Conservation (phyloP, 2,329 filamentous ascomycete genomes). For the Monilinia fructigena region DNA sequence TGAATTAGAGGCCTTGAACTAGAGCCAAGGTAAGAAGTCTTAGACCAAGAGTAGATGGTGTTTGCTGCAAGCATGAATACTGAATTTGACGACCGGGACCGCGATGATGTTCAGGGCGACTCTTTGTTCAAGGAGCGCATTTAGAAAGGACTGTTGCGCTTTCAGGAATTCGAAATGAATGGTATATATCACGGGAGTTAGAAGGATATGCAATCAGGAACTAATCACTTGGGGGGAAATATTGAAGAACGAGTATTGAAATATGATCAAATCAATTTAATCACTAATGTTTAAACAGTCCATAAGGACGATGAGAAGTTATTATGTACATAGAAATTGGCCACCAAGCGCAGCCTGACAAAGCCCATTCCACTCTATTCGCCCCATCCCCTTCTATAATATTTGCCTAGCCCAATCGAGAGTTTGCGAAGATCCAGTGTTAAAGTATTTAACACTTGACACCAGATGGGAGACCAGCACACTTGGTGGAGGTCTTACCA, state of each 20-base stretch:
- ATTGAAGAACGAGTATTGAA: neutral
- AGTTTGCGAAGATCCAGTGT: neutral
- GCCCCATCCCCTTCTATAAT: neutral
- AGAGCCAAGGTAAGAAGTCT: no score
- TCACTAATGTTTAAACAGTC: constrained; percentile 10
- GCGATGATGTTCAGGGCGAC: no score
- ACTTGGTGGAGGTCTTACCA: constrained; percentile 47
- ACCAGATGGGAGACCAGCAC: constrained; percentile 41
- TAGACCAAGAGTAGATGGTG: no score
- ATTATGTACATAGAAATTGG: constrained; percentile 12
- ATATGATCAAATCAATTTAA: constrained; percentile 8
- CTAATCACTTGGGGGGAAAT: neutral
- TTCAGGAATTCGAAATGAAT: no score
- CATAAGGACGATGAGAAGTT: neutral
- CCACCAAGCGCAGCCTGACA: neutral
- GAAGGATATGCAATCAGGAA: neutral
- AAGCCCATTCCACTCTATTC: neutral
- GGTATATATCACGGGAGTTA: no score
- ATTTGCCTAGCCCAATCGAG: neutral
- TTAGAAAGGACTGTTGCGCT: no score
- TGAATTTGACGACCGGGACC: no score
- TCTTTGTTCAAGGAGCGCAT: no score
- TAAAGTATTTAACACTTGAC: constrained; percentile 31
- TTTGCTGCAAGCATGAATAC: no score
- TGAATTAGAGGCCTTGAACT: no score